Conservation (phyloP, 441 rosid species). For the Caryocar brasiliense region DNA sequence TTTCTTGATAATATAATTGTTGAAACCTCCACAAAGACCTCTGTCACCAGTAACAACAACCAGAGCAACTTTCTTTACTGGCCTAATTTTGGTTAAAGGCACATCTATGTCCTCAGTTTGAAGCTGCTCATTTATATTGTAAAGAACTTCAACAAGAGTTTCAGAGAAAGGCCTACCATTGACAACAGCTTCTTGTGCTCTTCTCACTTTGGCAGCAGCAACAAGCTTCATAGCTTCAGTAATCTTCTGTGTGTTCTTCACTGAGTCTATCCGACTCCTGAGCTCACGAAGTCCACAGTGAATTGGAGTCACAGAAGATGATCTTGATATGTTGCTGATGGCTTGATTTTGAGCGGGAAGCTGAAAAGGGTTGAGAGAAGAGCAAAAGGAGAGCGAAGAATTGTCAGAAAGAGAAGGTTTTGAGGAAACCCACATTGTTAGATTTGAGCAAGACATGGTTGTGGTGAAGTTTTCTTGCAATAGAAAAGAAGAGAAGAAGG, state of each 20-base stretch:
- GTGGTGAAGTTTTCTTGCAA: neutral
- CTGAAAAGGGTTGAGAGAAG: slow-evolving; percentile 46
- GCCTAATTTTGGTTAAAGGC: slow-evolving; percentile 70
- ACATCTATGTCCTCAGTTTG: slow-evolving; percentile 70
- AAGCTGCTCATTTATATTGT: slow-evolving; percentile 76
- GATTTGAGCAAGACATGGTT: slow-evolving; percentile 57
- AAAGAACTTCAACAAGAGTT: slow-evolving; percentile 76
- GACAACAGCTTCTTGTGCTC: slow-evolving; percentile 94
- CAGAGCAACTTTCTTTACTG: slow-evolving; percentile 78
- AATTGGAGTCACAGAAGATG: slow-evolving; percentile 39
- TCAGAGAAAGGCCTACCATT: slow-evolving; percentile 83
- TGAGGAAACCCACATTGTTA: slow-evolving; percentile 54
- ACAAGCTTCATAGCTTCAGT: slow-evolving; percentile 96
- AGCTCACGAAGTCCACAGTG: slow-evolving; percentile 74
- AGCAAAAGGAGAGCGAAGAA: slow-evolving; percentile 45
- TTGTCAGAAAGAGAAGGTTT: slow-evolving; percentile 57
- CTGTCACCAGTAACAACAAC: slow-evolving; percentile 81
- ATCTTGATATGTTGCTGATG: slow-evolving; percentile 29
- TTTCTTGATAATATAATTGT: slow-evolving; percentile 58
- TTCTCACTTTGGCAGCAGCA: slow-evolving; percentile 86
- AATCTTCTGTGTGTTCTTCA: slow-evolving; percentile 86
- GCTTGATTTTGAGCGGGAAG: slow-evolving; percentile 33
- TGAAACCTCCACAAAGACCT: slow-evolving; percentile 85
- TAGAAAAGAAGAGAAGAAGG: slow-evolving; percentile 6
- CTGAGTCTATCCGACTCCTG: slow-evolving; percentile 60